Evolutionary conservation across 2,329 filamentous ascomycete species (phyloP).

Genomic region (Ceratocystis cacaofunesta): DNA sequence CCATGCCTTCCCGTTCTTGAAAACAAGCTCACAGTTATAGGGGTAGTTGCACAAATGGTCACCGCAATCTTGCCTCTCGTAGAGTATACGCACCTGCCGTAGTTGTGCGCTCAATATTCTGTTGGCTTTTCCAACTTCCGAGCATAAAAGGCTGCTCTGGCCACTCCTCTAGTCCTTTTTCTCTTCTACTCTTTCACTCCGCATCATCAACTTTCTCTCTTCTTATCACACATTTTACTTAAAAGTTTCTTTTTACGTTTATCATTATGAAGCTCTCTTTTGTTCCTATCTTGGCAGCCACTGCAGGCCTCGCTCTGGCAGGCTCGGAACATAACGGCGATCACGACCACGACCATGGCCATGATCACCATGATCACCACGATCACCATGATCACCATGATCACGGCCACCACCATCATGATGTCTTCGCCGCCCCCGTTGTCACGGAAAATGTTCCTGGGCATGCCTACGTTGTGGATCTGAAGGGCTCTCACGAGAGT

Average conservation of each 20-base stretch:
- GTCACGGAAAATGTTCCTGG: slow-evolving; percentile 11
- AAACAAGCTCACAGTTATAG: background rate
- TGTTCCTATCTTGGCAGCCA: background rate
- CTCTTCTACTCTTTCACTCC: background rate
- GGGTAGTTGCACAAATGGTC: background rate
- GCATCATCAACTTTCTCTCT: background rate
- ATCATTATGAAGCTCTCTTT: slow-evolving; percentile 13
- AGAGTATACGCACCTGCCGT: background rate
- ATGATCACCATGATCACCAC: background rate
- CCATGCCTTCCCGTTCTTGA: background rate
- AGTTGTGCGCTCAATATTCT: background rate
- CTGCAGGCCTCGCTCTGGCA: background rate
- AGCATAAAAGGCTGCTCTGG: background rate
- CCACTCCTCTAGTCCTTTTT: background rate
- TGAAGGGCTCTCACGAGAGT: slow-evolving; percentile 8
- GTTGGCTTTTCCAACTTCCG: background rate
- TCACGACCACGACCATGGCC: background rate
- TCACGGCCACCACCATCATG: background rate
- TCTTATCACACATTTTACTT: background rate
- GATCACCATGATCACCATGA: background rate
- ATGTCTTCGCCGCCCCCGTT: background rate
- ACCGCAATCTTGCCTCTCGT: background rate
- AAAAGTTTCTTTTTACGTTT: background rate
- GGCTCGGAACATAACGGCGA: background rate
- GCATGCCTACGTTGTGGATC: slow-evolving; percentile 11